Evolutionary conservation across 2,329 filamentous ascomycete genomes (phyloP).

Genomic region (Cytospora chrysosperma): DNA sequence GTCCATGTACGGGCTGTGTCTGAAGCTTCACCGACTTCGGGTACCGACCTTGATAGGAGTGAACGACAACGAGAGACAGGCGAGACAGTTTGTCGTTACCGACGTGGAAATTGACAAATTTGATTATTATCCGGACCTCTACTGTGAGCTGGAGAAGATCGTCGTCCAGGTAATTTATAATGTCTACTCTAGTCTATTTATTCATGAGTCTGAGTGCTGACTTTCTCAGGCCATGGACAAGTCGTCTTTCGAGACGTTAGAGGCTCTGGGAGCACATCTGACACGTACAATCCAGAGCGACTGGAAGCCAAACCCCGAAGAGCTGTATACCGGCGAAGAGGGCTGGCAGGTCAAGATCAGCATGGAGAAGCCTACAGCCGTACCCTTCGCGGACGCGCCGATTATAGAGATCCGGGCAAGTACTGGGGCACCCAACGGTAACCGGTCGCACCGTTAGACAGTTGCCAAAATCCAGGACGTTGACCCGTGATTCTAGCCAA

Average conservation of each 20-base stretch:
- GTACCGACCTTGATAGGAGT: constrained; percentile 71
- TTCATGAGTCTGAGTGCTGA: constrained; percentile 20
- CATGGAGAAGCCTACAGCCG: constrained; percentile 71
- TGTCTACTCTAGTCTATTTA: constrained; percentile 6
- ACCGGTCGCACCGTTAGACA: constrained; percentile 11
- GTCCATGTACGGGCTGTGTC: constrained; percentile 32
- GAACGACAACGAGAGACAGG: constrained; percentile 66
- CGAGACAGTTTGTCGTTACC: constrained; percentile 65
- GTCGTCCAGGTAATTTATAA: constrained; percentile 54
- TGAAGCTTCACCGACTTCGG: constrained; percentile 57
- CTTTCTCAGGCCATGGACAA: constrained; percentile 48
- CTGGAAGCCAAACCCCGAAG: constrained; percentile 35
- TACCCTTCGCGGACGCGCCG: constrained; percentile 70
- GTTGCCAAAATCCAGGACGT: not conserved
- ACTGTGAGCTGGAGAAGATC: constrained; percentile 55
- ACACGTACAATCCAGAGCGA: constrained; percentile 46
- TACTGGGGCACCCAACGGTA: constrained; percentile 20
- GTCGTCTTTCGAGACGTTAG: constrained; percentile 62
- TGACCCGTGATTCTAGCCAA: not conserved
- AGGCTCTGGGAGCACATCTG: constrained; percentile 55
- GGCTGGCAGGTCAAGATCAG: constrained; percentile 57
- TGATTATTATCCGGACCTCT: constrained; percentile 46
- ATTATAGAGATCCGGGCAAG: constrained; percentile 57
- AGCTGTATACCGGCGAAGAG: constrained; percentile 35
- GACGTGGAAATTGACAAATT: constrained; percentile 61